Conservation (phyloP, 2,329 filamentous ascomycete genomes). For the Nothopassalora personata region DNA sequence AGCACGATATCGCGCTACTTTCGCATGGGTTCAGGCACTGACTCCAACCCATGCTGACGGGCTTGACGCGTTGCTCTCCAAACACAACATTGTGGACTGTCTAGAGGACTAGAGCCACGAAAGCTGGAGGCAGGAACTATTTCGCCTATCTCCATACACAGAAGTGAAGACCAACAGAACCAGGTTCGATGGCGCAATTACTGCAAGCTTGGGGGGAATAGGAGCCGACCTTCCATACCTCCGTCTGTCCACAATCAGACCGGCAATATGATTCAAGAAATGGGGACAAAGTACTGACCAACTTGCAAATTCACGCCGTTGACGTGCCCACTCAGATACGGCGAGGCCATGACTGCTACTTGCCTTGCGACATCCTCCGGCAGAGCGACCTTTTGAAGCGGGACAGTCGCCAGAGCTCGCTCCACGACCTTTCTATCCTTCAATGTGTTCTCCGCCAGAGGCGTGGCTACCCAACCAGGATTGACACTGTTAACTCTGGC, state of each 20-base stretch:
- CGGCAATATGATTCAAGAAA: background rate
- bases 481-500: conserved; percentile 28
- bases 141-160: no score
- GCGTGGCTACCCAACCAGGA: conserved; percentile 29
- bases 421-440: conserved; percentile 27
- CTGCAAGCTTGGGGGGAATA: conserved; percentile 2
- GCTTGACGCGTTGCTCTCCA: no score
- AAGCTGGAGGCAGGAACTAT: no score
- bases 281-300: conserved; percentile 5
- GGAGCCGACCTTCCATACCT: conserved; percentile 7
- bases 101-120: no score
- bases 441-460: conserved; percentile 11
- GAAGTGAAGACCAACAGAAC: background rate
- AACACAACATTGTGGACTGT: no score
- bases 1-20: no score
- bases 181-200: background rate
- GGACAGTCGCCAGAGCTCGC: conserved; percentile 29
- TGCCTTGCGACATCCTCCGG: conserved; percentile 28
- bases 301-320: conserved; percentile 25
- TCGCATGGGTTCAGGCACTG: no score
- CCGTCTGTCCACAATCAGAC: conserved; percentile 4
- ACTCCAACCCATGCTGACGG: no score
- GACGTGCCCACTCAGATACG: conserved; percentile 26
- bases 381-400: conserved; percentile 27
- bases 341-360: conserved; percentile 27